These are phyloP conservation scores for Acidiella bohemica DNA, from an alignment of 495 filamentous ascomycete species.

Conservation along the genomic window DNA sequence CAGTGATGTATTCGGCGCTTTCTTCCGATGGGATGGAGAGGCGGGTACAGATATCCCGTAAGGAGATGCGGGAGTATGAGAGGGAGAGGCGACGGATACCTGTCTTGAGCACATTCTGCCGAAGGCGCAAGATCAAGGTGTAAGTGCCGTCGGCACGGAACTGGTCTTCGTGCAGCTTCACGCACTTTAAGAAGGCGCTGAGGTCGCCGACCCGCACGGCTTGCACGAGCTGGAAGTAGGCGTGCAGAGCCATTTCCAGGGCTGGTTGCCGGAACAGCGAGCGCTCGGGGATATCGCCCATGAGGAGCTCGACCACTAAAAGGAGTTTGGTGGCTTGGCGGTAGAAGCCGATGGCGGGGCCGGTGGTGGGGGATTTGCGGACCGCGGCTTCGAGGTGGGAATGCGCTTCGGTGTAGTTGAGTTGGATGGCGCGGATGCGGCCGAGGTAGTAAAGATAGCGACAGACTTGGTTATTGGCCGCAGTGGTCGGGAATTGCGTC, in stretches of 20 bases:
- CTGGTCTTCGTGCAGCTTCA: conserved; percentile 61
- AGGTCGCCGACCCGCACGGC: conserved; percentile 91
- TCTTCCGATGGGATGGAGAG: conserved; percentile 87
- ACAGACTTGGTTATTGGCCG: conserved; percentile 94
- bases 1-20: conserved; percentile 96
- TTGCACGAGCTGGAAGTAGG: conserved; percentile 85
- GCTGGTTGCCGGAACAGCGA: conserved; percentile 77
- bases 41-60: conserved; percentile 92
- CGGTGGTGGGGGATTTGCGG: conserved; percentile 81
- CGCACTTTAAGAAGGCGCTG: conserved; percentile 75
- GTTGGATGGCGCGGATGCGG: conserved; percentile 87
- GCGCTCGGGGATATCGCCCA: conserved; percentile 97
- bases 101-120: conserved; percentile 98
- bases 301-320: conserved; percentile 88
- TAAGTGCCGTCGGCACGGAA: conserved; percentile 93
- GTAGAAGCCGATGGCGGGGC: conserved; percentile 81
- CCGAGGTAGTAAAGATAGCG: conserved; percentile 93
- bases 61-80: conserved; percentile 92
- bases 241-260: conserved; percentile 73
- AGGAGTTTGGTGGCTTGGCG: conserved; percentile 89
- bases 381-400: conserved; percentile 83
- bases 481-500: conserved; percentile 82
- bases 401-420: conserved; percentile 94
- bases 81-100: conserved; percentile 98
- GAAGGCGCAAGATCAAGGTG: conserved; percentile 80